Conservation (phyloP, 2,329 filamentous ascomycete genomes). For the Paracorniculantispora psalliotae region DNA sequence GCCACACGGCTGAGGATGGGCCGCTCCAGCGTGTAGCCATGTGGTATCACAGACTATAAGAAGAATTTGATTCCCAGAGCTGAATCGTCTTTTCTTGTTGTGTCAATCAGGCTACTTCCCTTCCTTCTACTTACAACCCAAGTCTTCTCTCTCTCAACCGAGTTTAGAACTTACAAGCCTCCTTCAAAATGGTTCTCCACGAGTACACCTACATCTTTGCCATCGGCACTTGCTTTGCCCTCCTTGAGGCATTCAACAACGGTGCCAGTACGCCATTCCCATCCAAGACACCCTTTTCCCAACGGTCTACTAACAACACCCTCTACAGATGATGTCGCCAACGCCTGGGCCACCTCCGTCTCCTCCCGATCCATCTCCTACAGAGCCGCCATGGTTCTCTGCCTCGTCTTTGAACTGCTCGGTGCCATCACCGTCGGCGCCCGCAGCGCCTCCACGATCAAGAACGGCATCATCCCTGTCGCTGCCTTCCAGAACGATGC, state of each 20-base stretch:
- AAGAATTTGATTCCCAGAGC: neutral
- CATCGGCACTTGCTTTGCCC: conserved; percentile 70
- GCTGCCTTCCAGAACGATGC: conserved; percentile 54
- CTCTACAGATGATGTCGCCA: conserved; percentile 71
- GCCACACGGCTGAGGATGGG: neutral
- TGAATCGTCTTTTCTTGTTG: neutral
- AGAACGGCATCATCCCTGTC: conserved; percentile 68
- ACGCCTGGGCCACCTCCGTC: conserved; percentile 75
- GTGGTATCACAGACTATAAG: neutral
- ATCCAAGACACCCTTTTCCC: neutral
- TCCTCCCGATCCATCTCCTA: conserved; percentile 73
- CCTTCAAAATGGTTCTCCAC: conserved; percentile 50
- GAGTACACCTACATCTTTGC: conserved; percentile 68
- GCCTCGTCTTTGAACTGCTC: conserved; percentile 62
- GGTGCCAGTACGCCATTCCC: conserved; percentile 59
- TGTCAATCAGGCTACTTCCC: neutral
- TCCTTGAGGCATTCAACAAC: conserved; percentile 75
- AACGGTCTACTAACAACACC: neutral
- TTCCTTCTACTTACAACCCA: neutral
- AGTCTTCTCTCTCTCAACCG: neutral
- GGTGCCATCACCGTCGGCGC: conserved; percentile 64
- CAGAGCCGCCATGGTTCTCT: conserved; percentile 62
- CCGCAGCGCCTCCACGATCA: conserved; percentile 71
- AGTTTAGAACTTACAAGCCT: neutral
- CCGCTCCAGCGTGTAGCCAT: neutral